phyloP scores from a whole-genome alignment of 192 early-diverging fungal genomes.

The Irineochytrium annulatum region DNA sequence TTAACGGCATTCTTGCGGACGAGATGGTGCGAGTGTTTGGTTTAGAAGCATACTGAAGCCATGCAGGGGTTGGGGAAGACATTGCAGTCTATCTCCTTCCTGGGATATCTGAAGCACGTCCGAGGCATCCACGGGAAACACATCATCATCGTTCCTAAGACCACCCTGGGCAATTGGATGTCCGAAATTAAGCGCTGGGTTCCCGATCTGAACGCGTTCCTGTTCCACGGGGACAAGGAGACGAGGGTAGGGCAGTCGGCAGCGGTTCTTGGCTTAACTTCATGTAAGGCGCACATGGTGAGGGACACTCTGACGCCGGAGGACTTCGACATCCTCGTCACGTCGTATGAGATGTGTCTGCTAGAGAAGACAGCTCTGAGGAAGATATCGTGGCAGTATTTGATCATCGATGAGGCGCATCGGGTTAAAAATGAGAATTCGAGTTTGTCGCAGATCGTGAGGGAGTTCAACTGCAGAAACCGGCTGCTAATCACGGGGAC shows the following conservation, averaged over 20 bases:
- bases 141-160: constrained; percentile 94
- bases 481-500: constrained; percentile 93
- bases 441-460: constrained; percentile 89
- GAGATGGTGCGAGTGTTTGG: constrained; percentile 70
- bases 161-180: constrained; percentile 95
- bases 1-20: constrained; percentile 98
- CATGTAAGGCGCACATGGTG: constrained; percentile 11
- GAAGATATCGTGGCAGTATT: constrained; percentile 73
- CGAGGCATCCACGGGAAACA: constrained; percentile 78
- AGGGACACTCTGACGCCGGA: constrained; percentile 26
- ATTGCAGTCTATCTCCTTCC: constrained; percentile 91
- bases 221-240: constrained; percentile 89
- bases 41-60: background rate
- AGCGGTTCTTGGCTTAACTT: constrained; percentile 7
- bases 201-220: constrained; percentile 78
- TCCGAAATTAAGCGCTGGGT: constrained; percentile 90
- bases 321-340: constrained; percentile 90
- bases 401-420: constrained; percentile 80
- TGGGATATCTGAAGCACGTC: constrained; percentile 89
- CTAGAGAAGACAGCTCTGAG: constrained; percentile 80
- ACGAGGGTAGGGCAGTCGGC: constrained; percentile 55
- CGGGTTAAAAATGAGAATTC: constrained; percentile 93
- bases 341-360: constrained; percentile 95
- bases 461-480: constrained; percentile 80
- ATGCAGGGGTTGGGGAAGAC: constrained; percentile 90